Evolutionary conservation across 2,329 filamentous ascomycete species (phyloP), one percentile per base, ranked within the genome.

Genomic region (Fusarium xyrophilum): DNA sequence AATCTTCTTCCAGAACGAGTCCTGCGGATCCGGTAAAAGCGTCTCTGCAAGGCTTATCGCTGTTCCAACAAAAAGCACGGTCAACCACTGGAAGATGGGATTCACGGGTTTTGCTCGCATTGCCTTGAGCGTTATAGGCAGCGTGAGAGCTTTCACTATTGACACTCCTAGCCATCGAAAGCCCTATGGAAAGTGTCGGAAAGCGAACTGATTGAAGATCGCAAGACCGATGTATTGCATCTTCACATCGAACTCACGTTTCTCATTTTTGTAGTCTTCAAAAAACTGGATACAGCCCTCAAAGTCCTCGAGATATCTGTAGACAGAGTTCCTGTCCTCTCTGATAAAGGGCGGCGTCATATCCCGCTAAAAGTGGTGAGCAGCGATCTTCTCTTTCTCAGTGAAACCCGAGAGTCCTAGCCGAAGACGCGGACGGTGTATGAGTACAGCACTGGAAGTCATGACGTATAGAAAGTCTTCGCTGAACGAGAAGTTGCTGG

Each of bases 321-420:
- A 8, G 3, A 44, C 50, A 38, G 56, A 11, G 8, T 27, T 56
- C 0, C 21, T 21, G 3, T 56, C 38, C 7, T 30, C 56, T 21
- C 7, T 58, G 3, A 38, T 32, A 3, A 58, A 58, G 0, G 56
- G 30, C 4, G 56, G 56, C 3, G 50, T 44, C 38, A 58, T 56
- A 21, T 58, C 56, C 9, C 56, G 21, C 56, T 50, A 58, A 17
- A 58, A 58, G n/a, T 58, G 50, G 13, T 58, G 56, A 14, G 56
- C 56, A 0, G 56, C 56, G 0, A 38, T 27, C 17, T 58, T 44
- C 4, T 58, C 56, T 3, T 58, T 58, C 13, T 58, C 56, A 3
- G 50, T 44, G 5, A 58, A 56, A 1, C 56, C 56, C 1, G 38
- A 58, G 5, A 58, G 5, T 9, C 56, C 50, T 3, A 56, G 2